Evolutionary conservation across 2,329 filamentous ascomycete genomes (phyloP).

Genomic region (Cadophora luteo-olivacea): DNA sequence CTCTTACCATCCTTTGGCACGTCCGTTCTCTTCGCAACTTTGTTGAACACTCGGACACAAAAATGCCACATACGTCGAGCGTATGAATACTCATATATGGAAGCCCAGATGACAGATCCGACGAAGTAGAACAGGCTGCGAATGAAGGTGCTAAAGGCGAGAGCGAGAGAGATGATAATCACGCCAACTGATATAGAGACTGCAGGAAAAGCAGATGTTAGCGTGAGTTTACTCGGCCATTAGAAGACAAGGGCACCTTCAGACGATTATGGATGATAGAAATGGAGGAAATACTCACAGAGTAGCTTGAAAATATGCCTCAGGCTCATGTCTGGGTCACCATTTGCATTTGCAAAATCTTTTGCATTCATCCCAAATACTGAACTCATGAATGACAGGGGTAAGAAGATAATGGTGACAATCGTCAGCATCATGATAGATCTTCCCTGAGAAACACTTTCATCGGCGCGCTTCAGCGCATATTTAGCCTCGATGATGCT

Average conservation of each 20-base stretch:
- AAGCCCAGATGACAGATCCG: conserved; percentile 3
- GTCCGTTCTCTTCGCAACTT: not conserved
- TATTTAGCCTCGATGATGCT: conserved; percentile 53
- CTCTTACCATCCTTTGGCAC: not conserved
- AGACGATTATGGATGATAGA: too few relatives aligned
- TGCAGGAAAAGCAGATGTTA: not conserved
- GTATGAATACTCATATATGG: conserved; percentile 16
- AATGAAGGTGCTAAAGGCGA: conserved; percentile 25
- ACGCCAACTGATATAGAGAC: conserved; percentile 27
- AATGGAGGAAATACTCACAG: conserved; percentile 12
- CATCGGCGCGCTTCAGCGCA: conserved; percentile 48
- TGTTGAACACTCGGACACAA: not conserved
- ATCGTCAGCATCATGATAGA: conserved; percentile 36
- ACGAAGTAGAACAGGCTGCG: conserved; percentile 13
- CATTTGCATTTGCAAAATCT: conserved; percentile 20
- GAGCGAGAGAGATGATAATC: conserved; percentile 19
- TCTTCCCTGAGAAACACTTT: conserved; percentile 49
- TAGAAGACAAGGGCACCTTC: too few relatives aligned
- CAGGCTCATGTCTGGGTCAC: conserved; percentile 24
- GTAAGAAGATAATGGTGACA: conserved; percentile 33
- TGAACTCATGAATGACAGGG: conserved; percentile 34
- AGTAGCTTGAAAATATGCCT: conserved; percentile 25
- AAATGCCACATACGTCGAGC: not conserved
- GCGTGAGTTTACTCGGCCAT: not conserved
- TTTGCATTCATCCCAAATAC: conserved; percentile 33